These are phyloP conservation scores for Albizia julibrissin DNA, from an alignment of 306 rosid species.

Conservation along the genomic window DNA sequence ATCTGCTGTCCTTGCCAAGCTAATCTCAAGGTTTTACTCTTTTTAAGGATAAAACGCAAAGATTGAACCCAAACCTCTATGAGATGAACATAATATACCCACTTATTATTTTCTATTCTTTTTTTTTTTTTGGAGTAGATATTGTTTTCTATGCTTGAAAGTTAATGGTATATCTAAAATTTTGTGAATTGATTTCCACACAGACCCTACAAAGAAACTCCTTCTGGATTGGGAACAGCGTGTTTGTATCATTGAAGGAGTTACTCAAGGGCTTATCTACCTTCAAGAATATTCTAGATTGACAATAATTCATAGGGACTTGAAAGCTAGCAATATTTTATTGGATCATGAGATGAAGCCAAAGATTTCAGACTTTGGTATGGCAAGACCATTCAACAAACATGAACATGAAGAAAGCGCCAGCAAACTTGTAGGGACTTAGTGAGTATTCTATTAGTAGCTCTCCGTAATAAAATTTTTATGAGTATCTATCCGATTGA, in stretches of 20 bases:
- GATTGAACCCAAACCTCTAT: background rate
- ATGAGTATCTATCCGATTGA: background rate
- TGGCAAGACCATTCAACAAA: slow-evolving; percentile 53
- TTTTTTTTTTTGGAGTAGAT: too few species aligned
- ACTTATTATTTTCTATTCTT: background rate
- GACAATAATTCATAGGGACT: slow-evolving; percentile 37
- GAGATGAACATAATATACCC: background rate
- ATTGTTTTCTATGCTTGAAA: background rate
- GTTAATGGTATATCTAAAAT: too few species aligned
- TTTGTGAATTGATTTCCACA: slow-evolving; percentile 1
- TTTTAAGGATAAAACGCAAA: background rate
- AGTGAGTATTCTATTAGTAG: slow-evolving; percentile 17
- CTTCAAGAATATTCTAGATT: slow-evolving; percentile 49
- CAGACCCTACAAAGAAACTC: slow-evolving; percentile 27
- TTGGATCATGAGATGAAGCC: slow-evolving; percentile 41
- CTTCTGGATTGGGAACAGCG: slow-evolving; percentile 38
- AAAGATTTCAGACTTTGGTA: slow-evolving; percentile 61
- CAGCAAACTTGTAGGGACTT: slow-evolving; percentile 49
- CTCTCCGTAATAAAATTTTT: background rate
- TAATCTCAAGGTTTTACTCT: background rate
- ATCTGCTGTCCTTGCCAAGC: background rate
- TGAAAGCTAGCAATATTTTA: slow-evolving; percentile 25
- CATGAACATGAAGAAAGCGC: slow-evolving; percentile 45
- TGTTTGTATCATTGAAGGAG: slow-evolving; percentile 42
- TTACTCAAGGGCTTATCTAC: slow-evolving; percentile 47